These are phyloP conservation scores for Apiotrichum gamsii DNA, from an alignment of 1,284 basidiomycete genomes.

Conservation along the genomic window DNA sequence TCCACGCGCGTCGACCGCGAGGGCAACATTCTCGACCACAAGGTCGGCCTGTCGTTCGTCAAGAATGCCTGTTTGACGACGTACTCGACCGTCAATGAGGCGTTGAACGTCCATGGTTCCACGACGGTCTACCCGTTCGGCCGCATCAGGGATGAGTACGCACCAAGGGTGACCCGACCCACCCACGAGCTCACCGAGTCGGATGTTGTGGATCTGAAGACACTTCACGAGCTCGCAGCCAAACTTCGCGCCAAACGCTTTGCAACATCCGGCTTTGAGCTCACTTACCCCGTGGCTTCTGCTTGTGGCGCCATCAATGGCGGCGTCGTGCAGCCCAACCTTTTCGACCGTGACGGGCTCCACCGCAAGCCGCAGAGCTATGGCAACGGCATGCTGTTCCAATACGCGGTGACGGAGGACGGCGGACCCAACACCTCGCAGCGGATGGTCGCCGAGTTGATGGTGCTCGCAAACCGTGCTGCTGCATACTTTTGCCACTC, in stretches of 20 bases:
- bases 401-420: too few species aligned
- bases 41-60: conserved; percentile 65
- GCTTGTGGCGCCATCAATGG: too few species aligned
- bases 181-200: conserved; percentile 4
- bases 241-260: conserved; percentile 30
- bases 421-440: background rate
- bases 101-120: conserved; percentile 48
- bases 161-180: background rate
- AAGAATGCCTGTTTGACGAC: conserved; percentile 61
- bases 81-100: conserved; percentile 64
- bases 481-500: conserved; percentile 68
- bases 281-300: background rate
- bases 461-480: conserved; percentile 73
- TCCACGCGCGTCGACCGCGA: conserved; percentile 62
- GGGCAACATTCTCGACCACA: conserved; percentile 66
- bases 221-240: conserved; percentile 45
- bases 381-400: background rate
- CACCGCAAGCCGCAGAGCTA: background rate
- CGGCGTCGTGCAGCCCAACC: conserved; percentile 4
- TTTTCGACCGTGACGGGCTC: conserved; percentile 18
- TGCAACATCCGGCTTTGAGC: conserved; percentile 30
- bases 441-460: conserved; percentile 67
- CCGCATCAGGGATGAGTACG: conserved; percentile 2
- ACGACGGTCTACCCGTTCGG: conserved; percentile 27
- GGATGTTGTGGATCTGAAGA: conserved; percentile 47